A percentile compares a stretch with the other conserved stretches of the same genome.
These are phyloP conservation scores for Lodderomyces parapsilosis DNA, from an alignment of 1,139 yeast genomes.

Conservation along the genomic window DNA sequence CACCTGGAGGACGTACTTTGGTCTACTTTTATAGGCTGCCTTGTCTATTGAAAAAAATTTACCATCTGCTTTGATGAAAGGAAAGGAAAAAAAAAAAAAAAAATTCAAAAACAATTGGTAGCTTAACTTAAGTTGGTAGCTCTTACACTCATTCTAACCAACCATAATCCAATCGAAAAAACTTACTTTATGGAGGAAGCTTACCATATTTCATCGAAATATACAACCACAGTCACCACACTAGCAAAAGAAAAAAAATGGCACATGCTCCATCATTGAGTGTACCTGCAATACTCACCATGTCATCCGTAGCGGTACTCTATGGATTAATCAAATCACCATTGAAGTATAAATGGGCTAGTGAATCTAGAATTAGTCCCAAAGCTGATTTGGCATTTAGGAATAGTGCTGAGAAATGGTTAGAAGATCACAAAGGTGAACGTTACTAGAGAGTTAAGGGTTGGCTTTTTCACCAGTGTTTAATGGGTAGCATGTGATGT, in stretches of 20 bases:
- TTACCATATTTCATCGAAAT: no score
- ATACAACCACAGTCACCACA: no score
- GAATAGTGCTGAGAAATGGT: constrained; percentile 48
- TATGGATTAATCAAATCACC: constrained; percentile 46
- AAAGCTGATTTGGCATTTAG: constrained; percentile 56
- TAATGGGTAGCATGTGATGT: no score
- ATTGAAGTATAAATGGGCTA: constrained; percentile 41
- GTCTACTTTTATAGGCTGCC: no score
- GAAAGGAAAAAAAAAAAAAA: not conserved
- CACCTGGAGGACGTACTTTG: no score
- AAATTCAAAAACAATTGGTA: not conserved
- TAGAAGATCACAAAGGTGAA: constrained; percentile 26
- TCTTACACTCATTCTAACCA: no score
- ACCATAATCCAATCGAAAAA: constrained; percentile 9
- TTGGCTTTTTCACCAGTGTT: no score
- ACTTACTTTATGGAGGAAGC: no score
- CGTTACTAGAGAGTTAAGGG: no score
- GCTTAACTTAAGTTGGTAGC: no score
- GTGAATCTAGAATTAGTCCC: constrained; percentile 47
- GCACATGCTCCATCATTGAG: constrained; percentile 45
- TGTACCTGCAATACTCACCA: constrained; percentile 43
- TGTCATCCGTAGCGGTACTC: constrained; percentile 44
- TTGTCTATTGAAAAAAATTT: no score
- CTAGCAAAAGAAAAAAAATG: constrained; percentile 19
- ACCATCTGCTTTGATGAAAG: not conserved